Base-by-base conservation (phyloP, 208 protist species). In the Polymyxa betae region DNA sequence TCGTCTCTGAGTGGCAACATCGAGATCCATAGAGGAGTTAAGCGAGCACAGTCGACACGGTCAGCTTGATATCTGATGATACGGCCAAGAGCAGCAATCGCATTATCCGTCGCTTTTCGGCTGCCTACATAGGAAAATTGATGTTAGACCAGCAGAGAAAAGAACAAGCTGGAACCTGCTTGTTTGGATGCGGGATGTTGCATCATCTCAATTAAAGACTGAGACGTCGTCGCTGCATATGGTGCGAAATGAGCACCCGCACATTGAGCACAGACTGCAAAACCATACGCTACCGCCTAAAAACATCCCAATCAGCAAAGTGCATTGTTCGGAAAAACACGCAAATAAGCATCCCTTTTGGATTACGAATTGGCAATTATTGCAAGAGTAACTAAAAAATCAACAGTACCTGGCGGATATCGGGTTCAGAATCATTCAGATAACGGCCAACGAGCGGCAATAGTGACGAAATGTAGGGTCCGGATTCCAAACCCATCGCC, bases 391-490 rank as follows among this genome's bases (percentile, higher is more conserved):
- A n/a, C n/a, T n/a, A n/a, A n/a, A n/a, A n/a, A n/a, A n/a, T n/a
- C n/a, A n/a, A n/a, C n/a, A 29, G 24, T 60, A 60, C 49, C 24
- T 82, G 72, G n/a, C 72, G 72, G 72, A 82, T 82, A 43, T 82
- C 72, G 72, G 72, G 40, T 5, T 82, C 72, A n/a, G 35, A n/a
- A 82, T 82, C 72, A 43, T n/a, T 82, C 16, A 82, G 35, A 43
- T 82, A 82, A 20, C 72, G 72, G 5, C 35, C 72, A 35, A 82
- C n/a, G 12, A 82, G n/a, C 5, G 72, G 72, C 35, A 82, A 35
- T n/a, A 82, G n/a, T n/a, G 72, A 45, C 5, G 72, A 43, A 35
- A 82, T 5, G n/a, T 82, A 82, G 16, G 72, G 72, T 20, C 72
- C 72, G 35, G 72, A 5, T 5, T 82, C 35, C n/a, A 43, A 35